Evolutionary conservation across 2,329 filamentous ascomycete genomes (phyloP), one percentile per base, ranked within the genome.

Genomic region (Pseudomassariella vexata): DNA sequence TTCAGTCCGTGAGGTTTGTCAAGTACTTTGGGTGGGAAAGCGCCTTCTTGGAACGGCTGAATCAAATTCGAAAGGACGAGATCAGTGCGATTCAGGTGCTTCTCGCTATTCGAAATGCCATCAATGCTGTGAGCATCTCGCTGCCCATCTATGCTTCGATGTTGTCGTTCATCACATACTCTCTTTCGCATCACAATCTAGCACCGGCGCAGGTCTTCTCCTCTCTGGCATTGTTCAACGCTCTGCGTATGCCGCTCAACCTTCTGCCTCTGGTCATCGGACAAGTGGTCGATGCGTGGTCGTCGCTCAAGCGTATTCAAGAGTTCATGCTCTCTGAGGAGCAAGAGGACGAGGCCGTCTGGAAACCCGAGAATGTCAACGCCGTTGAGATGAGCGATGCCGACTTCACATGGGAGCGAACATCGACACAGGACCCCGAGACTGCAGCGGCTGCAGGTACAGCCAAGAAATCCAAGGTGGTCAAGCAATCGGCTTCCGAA

Each of bases 1-100:
- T 96, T 10, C 82, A 88, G 45, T 85, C 87, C 0, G 89, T 95
- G 16, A 77, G 89, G 17, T 95, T 96, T 50, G 90, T 96, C 60
- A 96, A 96, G 57, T 95, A 79, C 57, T 96, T 95, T 53, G 89
- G 88, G 6, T 96, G 90, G 90, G 90, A 96, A 55, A 82, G 74
- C 36, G 83, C 85, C 20, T 95, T 96, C 51, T 64, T 95, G 9
- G 70, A 79, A 30, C 79, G 88, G 10, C 70, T 95, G 11, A 76
- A 77, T 30, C 71, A 79, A 16, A 83, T 94, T 39, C 77, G 90
- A 36, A 69, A 68, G 32, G 73, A 72, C 38, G 90, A 96, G 57
- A 88, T 96, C 39, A 65, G 70, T 35, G 76, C 82, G n/a, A 88
- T 96, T 36, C 89, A 95, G 54, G 64, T 87, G 10, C 63, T 96